phyloP scores from a whole-genome alignment of 345 rosid genomes.

The Melaleuca alternifolia region DNA sequence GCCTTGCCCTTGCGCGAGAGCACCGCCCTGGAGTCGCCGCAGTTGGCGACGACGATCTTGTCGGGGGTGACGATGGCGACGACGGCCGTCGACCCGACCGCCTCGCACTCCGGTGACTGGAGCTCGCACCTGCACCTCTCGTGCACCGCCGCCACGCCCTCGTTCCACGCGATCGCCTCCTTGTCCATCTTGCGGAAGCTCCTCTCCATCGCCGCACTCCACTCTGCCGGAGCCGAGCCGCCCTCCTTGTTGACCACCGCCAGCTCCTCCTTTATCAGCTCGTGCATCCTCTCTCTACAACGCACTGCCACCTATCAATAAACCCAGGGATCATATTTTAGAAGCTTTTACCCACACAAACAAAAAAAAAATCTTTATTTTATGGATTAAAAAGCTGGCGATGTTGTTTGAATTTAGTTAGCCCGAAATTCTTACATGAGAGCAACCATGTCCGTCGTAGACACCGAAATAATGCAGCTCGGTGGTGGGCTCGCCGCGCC shows the following conservation, averaged over 20 bases:
- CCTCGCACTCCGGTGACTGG: constrained; percentile 33
- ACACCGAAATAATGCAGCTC: constrained; percentile 59
- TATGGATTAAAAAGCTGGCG: no score
- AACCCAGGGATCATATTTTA: background rate
- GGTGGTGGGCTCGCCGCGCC: background rate
- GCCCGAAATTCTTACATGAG: constrained; percentile 19
- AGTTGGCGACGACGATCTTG: constrained; percentile 66
- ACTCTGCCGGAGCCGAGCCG: background rate
- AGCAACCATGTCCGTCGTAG: constrained; percentile 41
- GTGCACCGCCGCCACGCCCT: background rate
- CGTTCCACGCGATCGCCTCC: constrained; percentile 17
- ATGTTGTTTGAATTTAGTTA: background rate
- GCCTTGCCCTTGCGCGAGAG: constrained; percentile 71
- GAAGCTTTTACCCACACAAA: background rate
- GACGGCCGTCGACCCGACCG: constrained; percentile 86
- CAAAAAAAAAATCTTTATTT: background rate
- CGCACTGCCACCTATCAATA: constrained; percentile 20
- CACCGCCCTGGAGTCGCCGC: constrained; percentile 93
- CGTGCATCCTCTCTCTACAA: constrained; percentile 33
- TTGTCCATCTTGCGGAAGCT: constrained; percentile 33
- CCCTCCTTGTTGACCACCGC: background rate
- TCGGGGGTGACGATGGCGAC: constrained; percentile 59
- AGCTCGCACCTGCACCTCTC: constrained; percentile 29
- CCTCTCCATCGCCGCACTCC: constrained; percentile 26
- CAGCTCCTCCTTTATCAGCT: constrained; percentile 28